Evolutionary conservation across 2,329 filamentous ascomycete genomes (phyloP), one percentile per base, ranked within the genome.

Genomic region (Acrocalymma vagum): DNA sequence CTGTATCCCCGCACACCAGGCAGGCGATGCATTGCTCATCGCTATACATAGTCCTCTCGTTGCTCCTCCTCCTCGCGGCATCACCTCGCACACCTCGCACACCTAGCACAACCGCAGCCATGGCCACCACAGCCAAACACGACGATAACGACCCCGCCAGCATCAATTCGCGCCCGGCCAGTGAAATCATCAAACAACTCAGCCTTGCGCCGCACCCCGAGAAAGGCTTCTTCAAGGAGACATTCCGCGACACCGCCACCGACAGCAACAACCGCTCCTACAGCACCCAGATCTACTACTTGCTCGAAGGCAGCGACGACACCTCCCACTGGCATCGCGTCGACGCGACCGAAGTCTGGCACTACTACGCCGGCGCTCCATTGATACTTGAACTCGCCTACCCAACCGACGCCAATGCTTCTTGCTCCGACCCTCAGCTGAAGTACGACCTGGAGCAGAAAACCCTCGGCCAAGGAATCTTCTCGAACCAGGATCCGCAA

Each of bases 201-300:
- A 63, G 69, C 14, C 69, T 80, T 6, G 37, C 57, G 3, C 71
- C 75, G 6, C 73, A 78, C 32, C 64, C 67, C 1, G 78, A 81
- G 41, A 79, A 78, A 29, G 78, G 78, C 13, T 79, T 71, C 54
- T 80, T 67, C 50, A 35, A 70, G 35, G 68, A 80, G 49, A 78
- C 72, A 0, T 80, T 77, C 48, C 66, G 69, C 27, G 78, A 80
- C 56, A 3, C 54, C 0, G 48, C 54, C 3, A 55, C 48, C 0
- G 16, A 48, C 10, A 31, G 32, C 22, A 52, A 58, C 9, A 62
- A 53, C 26, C 76, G 77, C 39, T 73, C 76, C 2, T 42, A 65
- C 39, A 78, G 74, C 62, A 79, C 78, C 1, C 70, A 69, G 32
- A 81, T 80, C 53, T 81, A 80, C 64, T 80, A 80, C 51, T 70